Percentiles rank a stretch among this genome's conserved stretches.
These are phyloP conservation scores for Cudoniella acicularis DNA, from an alignment of 495 filamentous ascomycete genomes.

Conservation along the genomic window DNA sequence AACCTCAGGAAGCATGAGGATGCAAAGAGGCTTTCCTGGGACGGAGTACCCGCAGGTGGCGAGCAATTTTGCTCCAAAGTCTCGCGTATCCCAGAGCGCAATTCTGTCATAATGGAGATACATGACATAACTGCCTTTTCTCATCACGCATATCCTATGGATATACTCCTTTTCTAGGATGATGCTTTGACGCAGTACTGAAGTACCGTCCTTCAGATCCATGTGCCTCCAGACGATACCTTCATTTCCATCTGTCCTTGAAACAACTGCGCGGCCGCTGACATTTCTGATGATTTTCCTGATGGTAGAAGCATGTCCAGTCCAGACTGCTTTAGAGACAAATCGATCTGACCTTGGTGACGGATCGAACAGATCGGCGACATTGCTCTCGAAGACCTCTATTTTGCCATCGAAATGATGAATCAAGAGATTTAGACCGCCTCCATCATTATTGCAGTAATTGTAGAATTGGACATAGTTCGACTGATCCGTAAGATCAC, in stretches of 20 bases:
- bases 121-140: slow-evolving; percentile 71
- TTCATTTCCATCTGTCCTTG: slow-evolving; percentile 74
- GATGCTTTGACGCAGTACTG: slow-evolving; percentile 62
- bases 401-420: slow-evolving; percentile 87
- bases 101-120: slow-evolving; percentile 76
- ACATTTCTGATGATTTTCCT: slow-evolving; percentile 83
- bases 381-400: slow-evolving; percentile 71
- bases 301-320: slow-evolving; percentile 76
- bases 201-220: slow-evolving; percentile 40
- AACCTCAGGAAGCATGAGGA: slow-evolving; percentile 69
- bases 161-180: slow-evolving; percentile 73
- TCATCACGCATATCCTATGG: slow-evolving; percentile 74
- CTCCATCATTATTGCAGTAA: slow-evolving; percentile 61
- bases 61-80: slow-evolving; percentile 49
- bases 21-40: slow-evolving; percentile 73
- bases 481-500: slow-evolving; percentile 36
- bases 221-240: slow-evolving; percentile 79
- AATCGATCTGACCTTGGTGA: slow-evolving; percentile 63
- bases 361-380: slow-evolving; percentile 81
- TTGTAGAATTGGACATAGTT: slow-evolving; percentile 68
- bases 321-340: slow-evolving; percentile 60
- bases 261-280: slow-evolving; percentile 74
- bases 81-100: slow-evolving; percentile 75
- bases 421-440: slow-evolving; percentile 69
- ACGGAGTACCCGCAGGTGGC: slow-evolving; percentile 57